phyloP scores from a whole-genome alignment of 2,329 filamentous ascomycete species.

The Fusarium nematophilum region DNA sequence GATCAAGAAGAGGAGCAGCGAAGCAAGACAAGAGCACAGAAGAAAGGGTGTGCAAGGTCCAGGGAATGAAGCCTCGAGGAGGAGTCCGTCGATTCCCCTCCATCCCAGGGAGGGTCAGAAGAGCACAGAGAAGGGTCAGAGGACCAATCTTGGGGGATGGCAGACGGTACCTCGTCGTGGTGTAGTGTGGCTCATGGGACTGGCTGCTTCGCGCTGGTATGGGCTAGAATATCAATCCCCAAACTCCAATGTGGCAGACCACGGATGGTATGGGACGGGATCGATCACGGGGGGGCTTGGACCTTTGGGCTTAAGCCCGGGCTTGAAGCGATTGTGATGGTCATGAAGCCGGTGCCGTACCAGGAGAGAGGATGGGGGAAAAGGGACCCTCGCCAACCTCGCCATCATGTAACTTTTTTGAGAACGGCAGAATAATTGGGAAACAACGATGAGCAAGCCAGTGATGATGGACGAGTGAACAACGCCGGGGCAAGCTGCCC shows the following conservation, averaged over 20 bases:
- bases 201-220: constrained; percentile 37
- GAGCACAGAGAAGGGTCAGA: constrained; percentile 36
- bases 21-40: neutral
- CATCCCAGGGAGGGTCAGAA: constrained; percentile 36
- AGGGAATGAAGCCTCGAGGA: constrained; percentile 17
- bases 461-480: constrained; percentile 16
- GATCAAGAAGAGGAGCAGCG: constrained; percentile 18
- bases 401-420: constrained; percentile 28
- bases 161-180: constrained; percentile 24
- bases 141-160: constrained; percentile 19
- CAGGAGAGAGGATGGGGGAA: constrained; percentile 29
- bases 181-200: constrained; percentile 38
- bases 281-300: constrained; percentile 35
- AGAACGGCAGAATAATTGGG: constrained; percentile 36
- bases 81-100: constrained; percentile 6
- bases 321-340: constrained; percentile 22
- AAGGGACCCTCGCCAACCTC: constrained; percentile 24
- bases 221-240: constrained; percentile 29
- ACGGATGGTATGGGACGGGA: constrained; percentile 34
- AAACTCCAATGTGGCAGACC: constrained; percentile 11
- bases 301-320: constrained; percentile 21
- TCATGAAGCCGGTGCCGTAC: constrained; percentile 31
- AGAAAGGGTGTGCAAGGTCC: constrained; percentile 31
- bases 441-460: constrained; percentile 16
- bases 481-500: constrained; percentile 34